Percentiles rank a stretch among this genome's conserved stretches.
Evolutionary conservation across 2,329 filamentous ascomycete genomes (phyloP).

Genomic region (Amauroascus niger): DNA sequence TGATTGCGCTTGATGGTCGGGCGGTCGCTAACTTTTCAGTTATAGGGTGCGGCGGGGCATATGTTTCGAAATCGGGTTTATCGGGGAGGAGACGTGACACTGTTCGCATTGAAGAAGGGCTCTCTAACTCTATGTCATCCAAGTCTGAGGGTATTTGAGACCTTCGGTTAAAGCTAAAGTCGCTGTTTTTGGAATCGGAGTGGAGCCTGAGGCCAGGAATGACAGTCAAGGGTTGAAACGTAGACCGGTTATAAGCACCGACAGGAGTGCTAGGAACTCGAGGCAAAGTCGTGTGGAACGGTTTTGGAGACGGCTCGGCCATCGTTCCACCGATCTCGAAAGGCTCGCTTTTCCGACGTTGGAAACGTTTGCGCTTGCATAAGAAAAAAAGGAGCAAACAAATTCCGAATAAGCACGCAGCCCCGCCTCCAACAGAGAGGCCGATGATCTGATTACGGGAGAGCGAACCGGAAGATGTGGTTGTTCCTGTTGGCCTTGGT

Average conservation of each 20-base stretch:
- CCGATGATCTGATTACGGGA: slow-evolving; percentile 39
- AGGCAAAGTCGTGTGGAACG: slow-evolving; percentile 16
- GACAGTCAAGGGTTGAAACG: not conserved
- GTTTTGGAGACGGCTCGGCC: slow-evolving; percentile 26
- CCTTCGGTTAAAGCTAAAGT: not conserved
- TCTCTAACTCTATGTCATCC: slow-evolving; percentile 7
- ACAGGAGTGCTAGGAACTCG: slow-evolving; percentile 11
- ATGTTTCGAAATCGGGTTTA: slow-evolving; percentile 5
- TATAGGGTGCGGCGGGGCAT: not conserved
- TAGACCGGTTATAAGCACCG: slow-evolving; percentile 15
- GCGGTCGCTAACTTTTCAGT: slow-evolving; percentile 4
- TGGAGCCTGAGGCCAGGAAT: slow-evolving; percentile 5
- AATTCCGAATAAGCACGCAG: slow-evolving; percentile 42
- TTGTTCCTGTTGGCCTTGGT: not conserved
- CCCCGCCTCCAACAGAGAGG: slow-evolving; percentile 48
- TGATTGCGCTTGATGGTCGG: slow-evolving; percentile 7
- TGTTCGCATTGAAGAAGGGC: slow-evolving; percentile 9
- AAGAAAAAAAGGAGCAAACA: slow-evolving; percentile 30
- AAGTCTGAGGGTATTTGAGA: not conserved
- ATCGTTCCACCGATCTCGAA: slow-evolving; percentile 35
- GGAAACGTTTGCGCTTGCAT: slow-evolving; percentile 24
- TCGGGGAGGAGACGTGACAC: slow-evolving; percentile 10
- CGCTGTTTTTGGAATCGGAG: not conserved
- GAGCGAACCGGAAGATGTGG: not conserved
- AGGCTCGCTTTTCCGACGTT: slow-evolving; percentile 20